Evolutionary conservation across 2,329 filamentous ascomycete genomes (phyloP).

Genomic region (Metarhizium anisopliae): DNA sequence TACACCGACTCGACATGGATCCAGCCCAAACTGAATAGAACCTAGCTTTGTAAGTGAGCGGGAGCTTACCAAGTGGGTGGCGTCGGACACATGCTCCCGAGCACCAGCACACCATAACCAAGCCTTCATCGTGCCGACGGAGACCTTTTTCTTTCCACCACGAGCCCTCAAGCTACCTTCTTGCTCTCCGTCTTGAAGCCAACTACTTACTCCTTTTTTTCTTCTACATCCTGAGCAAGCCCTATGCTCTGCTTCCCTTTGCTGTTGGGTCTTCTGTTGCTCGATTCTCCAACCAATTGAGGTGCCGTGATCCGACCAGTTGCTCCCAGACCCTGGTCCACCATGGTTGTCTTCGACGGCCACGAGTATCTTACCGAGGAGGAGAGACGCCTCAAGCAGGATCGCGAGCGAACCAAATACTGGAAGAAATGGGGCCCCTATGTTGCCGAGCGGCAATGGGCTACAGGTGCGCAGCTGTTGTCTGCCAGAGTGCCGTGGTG

Average conservation of each 20-base stretch:
- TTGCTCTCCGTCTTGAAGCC: background rate
- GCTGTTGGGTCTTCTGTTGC: background rate
- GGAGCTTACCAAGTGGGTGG: background rate
- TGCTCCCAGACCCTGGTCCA: slow-evolving; percentile 11
- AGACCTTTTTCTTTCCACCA: background rate
- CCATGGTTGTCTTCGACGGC: slow-evolving; percentile 84
- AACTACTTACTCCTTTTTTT: background rate
- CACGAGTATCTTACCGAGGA: slow-evolving; percentile 83
- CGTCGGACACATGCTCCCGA: background rate
- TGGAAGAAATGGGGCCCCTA: slow-evolving; percentile 99
- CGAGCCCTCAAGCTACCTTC: background rate
- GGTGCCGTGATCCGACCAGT: background rate
- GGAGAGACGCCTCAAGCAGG: slow-evolving; percentile 81
- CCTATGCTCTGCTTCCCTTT: background rate
- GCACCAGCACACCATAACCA: background rate
- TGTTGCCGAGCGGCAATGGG: slow-evolving; percentile 90
- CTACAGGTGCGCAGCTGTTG: slow-evolving; percentile 56
- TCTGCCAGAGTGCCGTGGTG: background rate
- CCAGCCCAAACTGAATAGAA: background rate
- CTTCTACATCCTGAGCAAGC: background rate
- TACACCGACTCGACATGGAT: background rate
- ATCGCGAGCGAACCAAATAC: slow-evolving; percentile 75
- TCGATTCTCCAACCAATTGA: background rate
- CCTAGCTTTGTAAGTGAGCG: background rate
- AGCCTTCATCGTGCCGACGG: background rate